A percentile compares a stretch with the other conserved stretches of the same genome.
Conservation (phyloP, 345 rosid genomes). For the Rhizophora apiculata region DNA sequence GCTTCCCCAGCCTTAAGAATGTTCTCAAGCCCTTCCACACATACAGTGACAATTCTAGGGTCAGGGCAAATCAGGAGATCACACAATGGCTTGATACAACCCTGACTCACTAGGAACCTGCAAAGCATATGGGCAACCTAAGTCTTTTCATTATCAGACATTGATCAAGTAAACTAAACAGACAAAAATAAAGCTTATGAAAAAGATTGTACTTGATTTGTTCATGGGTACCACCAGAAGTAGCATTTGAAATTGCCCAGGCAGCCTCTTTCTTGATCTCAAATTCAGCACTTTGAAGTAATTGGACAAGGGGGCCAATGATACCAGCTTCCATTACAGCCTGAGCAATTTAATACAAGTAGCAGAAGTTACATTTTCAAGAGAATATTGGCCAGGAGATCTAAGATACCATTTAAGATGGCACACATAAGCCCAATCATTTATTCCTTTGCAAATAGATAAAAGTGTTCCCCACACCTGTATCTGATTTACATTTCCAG, state of each 20-base stretch:
- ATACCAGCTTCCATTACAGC: constrained; percentile 26
- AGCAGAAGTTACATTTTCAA: no score
- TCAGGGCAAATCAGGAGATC: constrained; percentile 29
- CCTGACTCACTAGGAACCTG: constrained; percentile 23
- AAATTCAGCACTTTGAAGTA: constrained; percentile 31
- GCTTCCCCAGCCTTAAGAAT: constrained; percentile 30
- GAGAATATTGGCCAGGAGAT: no score
- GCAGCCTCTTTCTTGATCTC: constrained; percentile 33
- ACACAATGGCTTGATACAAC: constrained; percentile 29
- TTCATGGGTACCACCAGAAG: constrained; percentile 30
- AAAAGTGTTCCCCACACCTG: constrained; percentile 16
- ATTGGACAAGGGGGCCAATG: constrained; percentile 22
- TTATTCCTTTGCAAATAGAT: background rate
- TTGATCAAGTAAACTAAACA: background rate
- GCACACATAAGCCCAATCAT: background rate
- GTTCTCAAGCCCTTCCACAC: constrained; percentile 27
- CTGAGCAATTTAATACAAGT: constrained; percentile 4
- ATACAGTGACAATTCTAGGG: constrained; percentile 27
- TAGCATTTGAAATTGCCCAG: constrained; percentile 32
- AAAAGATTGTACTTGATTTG: constrained; percentile 27
- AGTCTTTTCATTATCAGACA: background rate
- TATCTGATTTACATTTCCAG: constrained; percentile 30
- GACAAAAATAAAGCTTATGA: background rate
- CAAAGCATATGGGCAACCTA: background rate
- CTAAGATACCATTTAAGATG: background rate